Evolutionary conservation across 441 rosid genomes (phyloP).

Genomic region (Erodium trifolium): DNA sequence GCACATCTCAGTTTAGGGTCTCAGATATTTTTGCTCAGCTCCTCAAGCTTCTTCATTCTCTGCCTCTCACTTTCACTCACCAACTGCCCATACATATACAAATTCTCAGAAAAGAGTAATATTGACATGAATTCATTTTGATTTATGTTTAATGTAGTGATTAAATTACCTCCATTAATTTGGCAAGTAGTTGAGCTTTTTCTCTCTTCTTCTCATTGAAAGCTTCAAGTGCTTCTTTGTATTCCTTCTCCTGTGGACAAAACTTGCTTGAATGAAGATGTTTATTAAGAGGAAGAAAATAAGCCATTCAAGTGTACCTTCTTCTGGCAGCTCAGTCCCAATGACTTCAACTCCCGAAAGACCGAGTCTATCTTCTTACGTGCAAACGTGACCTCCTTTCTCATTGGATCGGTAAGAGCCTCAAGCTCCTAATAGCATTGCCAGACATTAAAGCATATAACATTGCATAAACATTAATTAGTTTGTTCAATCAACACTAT

Average conservation of each 20-base stretch:
- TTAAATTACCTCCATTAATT: slow-evolving; percentile 64
- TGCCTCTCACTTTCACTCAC: slow-evolving; percentile 69
- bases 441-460: not conserved
- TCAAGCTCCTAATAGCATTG: slow-evolving; percentile 60
- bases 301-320: slow-evolving; percentile 37
- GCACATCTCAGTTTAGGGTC: slow-evolving; percentile 24
- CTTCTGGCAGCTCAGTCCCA: slow-evolving; percentile 66
- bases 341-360: slow-evolving; percentile 61
- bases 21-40: slow-evolving; percentile 63
- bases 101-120: not conserved
- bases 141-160: not conserved
- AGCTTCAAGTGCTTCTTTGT: slow-evolving; percentile 44
- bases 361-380: slow-evolving; percentile 61
- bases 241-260: slow-evolving; percentile 66
- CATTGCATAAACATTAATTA: not conserved
- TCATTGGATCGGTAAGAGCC: slow-evolving; percentile 69
- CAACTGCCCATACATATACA: slow-evolving; percentile 36
- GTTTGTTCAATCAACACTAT: not conserved
- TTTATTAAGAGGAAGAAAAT: too few species aligned
- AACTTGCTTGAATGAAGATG: not conserved
- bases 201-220: slow-evolving; percentile 55
- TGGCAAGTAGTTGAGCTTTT: slow-evolving; percentile 60
- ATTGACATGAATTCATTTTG: not conserved
- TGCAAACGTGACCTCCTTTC: slow-evolving; percentile 51
- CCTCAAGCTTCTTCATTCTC: slow-evolving; percentile 87